Percentiles rank a stretch among this genome's conserved stretches.
Evolutionary conservation across 2,329 filamentous ascomycete genomes (phyloP).

Genomic region (Sclerotinia minor): DNA sequence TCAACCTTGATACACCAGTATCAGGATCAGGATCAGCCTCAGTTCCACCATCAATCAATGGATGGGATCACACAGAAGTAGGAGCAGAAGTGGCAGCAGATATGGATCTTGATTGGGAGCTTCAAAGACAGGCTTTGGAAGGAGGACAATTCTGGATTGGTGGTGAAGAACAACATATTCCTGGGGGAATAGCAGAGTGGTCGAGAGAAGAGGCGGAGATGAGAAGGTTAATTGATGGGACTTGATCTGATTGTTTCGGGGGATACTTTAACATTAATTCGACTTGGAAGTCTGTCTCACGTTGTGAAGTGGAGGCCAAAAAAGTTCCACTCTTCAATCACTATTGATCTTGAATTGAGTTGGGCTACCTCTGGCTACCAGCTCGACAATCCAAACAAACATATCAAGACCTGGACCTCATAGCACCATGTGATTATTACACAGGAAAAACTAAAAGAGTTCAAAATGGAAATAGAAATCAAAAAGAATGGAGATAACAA

Average conservation of each 20-base stretch:
- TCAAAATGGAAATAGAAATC: neutral
- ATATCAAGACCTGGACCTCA: too few relatives aligned
- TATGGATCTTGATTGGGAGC: conserved; percentile 37
- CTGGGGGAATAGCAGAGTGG: conserved; percentile 13
- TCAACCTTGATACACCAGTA: neutral
- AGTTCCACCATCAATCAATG: conserved; percentile 13
- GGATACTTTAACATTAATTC: too few relatives aligned
- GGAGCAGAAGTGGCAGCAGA: conserved; percentile 11
- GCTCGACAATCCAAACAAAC: neutral
- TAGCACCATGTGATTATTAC: too few relatives aligned
- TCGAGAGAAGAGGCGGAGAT: conserved; percentile 36
- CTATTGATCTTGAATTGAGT: neutral
- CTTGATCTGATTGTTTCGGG: neutral
- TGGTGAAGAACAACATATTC: conserved; percentile 19
- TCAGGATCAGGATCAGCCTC: neutral
- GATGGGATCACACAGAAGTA: neutral
- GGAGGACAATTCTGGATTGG: conserved; percentile 39
- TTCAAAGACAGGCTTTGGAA: conserved; percentile 33
- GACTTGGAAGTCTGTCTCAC: neutral
- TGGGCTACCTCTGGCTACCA: neutral
- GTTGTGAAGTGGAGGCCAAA: neutral
- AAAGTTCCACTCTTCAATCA: too few relatives aligned
- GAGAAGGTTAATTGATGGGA: conserved; percentile 37
- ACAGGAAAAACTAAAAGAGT: too few relatives aligned
- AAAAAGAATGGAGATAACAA: conserved; percentile 13